Percentiles rank a stretch among this genome's conserved stretches.
These are phyloP conservation scores for Bryopsis sp. DNA, from an alignment of 139 green algal species.

Conservation along the genomic window DNA sequence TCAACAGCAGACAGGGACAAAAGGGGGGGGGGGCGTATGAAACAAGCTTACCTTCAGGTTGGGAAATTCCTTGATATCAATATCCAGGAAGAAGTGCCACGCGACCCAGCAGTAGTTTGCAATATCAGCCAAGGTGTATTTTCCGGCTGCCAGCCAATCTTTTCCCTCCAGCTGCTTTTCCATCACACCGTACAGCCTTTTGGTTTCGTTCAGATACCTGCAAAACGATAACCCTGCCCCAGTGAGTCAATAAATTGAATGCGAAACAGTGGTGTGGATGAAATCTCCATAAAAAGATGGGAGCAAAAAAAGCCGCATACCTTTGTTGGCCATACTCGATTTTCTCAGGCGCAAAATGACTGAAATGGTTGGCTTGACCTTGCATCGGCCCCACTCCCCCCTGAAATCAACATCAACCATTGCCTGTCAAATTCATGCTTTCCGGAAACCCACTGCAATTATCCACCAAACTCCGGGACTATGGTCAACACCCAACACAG, in stretches of 20 bases:
- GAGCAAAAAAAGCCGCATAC: too few relatives aligned
- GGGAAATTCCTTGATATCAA: constrained; percentile 22
- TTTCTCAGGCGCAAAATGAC: constrained; percentile 26
- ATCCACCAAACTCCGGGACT: too few relatives aligned
- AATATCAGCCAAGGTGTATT: constrained; percentile 36
- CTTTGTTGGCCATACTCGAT: constrained; percentile 27
- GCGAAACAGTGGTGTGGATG: too few relatives aligned
- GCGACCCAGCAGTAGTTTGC: constrained; percentile 21
- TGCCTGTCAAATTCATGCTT: too few relatives aligned
- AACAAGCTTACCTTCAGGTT: constrained; percentile 21
- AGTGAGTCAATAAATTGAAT: too few relatives aligned
- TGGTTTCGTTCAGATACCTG: constrained; percentile 40
- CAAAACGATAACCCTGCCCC: too few relatives aligned
- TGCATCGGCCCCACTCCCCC: constrained; percentile 18
- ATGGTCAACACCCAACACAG: too few relatives aligned
- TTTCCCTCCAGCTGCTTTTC: constrained; percentile 25
- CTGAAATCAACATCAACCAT: too few relatives aligned
- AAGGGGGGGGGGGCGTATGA: too few relatives aligned
- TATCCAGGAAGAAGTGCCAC: neutral
- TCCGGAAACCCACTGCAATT: too few relatives aligned
- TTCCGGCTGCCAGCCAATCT: constrained; percentile 32
- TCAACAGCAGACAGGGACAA: too few relatives aligned
- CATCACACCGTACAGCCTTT: constrained; percentile 30
- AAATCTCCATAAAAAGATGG: too few relatives aligned
- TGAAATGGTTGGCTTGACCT: constrained; percentile 27